A percentile compares a stretch with the other conserved stretches of the same genome.
Evolutionary conservation across 352 stramenopile species (phyloP).

Genomic region (Thraustochytrium sp.): DNA sequence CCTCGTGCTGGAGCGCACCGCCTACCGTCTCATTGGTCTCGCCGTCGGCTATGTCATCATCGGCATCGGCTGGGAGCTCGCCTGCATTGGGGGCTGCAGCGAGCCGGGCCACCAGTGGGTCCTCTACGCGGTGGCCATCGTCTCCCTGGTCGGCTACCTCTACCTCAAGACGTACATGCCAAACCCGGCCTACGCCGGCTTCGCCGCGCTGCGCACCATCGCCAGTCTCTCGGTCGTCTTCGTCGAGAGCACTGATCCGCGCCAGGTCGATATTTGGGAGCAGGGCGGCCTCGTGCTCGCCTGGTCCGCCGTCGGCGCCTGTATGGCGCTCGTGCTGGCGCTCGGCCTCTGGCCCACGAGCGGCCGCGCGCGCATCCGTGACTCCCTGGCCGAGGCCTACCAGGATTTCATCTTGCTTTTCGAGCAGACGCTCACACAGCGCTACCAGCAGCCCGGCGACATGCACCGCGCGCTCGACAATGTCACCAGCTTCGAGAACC

Average conservation of each 20-base stretch:
- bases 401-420: slow-evolving; percentile 13
- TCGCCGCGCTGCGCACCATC: slow-evolving; percentile 1
- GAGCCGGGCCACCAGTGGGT: neutral
- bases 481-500: neutral
- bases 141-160: neutral
- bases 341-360: neutral
- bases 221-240: neutral
- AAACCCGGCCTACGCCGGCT: slow-evolving; percentile 4
- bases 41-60: neutral
- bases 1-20: slow-evolving; percentile 15
- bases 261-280: neutral
- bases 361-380: neutral
- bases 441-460: neutral
- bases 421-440: neutral
- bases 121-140: neutral
- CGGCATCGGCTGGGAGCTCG: slow-evolving; percentile 3
- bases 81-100: neutral
- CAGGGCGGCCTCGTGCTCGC: neutral
- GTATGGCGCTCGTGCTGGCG: neutral
- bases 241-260: neutral
- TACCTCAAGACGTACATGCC: neutral
- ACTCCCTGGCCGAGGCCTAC: neutral
- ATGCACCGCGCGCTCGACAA: neutral
- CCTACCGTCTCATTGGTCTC: neutral
- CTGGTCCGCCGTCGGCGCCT: neutral